Evolutionary conservation across 208 protist genomes (phyloP).

Genomic region (Balamuthia mandrillaris): DNA sequence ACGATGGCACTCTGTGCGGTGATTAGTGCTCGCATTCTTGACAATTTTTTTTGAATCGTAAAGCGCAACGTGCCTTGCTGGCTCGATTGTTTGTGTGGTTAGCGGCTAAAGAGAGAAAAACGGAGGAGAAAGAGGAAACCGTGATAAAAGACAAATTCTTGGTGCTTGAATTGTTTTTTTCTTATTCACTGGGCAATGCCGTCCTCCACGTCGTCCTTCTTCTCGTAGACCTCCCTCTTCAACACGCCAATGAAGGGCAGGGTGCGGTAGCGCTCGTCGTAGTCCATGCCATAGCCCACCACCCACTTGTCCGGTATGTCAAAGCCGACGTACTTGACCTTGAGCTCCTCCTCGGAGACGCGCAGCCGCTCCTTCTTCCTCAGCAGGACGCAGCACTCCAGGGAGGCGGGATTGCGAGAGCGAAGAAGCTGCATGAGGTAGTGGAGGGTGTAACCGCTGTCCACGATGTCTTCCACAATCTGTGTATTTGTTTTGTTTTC

Average conservation of each 20-base stretch:
- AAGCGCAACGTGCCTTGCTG: too few relatives aligned
- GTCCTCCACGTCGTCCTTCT: not conserved
- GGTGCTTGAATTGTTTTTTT: not conserved
- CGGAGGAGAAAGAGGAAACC: too few relatives aligned
- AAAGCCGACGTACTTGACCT: conserved; percentile 11
- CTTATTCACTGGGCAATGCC: not conserved
- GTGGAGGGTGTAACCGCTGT: conserved; percentile 22
- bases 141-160: too few relatives aligned
- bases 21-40: too few relatives aligned
- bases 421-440: conserved; percentile 21
- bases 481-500: too few relatives aligned
- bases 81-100: too few relatives aligned
- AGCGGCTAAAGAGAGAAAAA: too few relatives aligned
- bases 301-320: conserved; percentile 36
- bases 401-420: conserved; percentile 16
- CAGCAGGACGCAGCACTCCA: conserved; percentile 11
- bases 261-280: conserved; percentile 21
- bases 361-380: not conserved
- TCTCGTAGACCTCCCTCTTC: conserved; percentile 12
- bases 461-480: conserved; percentile 27
- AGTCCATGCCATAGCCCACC: conserved; percentile 30
- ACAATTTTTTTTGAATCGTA: too few relatives aligned
- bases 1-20: too few relatives aligned
- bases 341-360: not conserved
- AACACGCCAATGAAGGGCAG: conserved; percentile 32